phyloP scores from a whole-genome alignment of 345 rosid genomes.

The Corymbia maculata region DNA sequence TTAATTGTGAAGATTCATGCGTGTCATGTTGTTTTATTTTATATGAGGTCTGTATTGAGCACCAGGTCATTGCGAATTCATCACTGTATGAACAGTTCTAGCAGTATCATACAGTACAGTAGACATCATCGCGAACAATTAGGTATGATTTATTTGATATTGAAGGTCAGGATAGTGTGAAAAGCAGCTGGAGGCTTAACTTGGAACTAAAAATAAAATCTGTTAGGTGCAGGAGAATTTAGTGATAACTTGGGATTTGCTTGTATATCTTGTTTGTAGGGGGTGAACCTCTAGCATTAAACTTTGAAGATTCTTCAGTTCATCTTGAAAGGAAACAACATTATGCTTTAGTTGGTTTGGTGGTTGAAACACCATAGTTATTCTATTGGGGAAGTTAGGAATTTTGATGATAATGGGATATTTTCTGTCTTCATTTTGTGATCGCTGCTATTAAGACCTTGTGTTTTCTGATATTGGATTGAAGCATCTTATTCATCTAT shows the following conservation, averaged over 20 bases:
- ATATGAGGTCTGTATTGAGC: not conserved
- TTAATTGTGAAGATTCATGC: not conserved
- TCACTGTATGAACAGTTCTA: not conserved
- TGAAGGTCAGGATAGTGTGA: not conserved
- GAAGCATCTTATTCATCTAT: not conserved
- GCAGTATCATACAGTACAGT: not conserved
- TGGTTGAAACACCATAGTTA: not conserved
- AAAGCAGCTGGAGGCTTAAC: not conserved
- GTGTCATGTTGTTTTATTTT: not conserved
- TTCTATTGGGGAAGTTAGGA: not conserved
- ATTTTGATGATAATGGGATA: not conserved
- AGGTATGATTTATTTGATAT: not conserved
- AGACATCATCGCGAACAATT: not conserved
- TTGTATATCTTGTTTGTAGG: not conserved
- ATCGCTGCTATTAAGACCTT: not conserved
- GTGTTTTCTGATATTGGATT: not conserved
- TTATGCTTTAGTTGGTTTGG: not conserved
- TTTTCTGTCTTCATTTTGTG: not conserved
- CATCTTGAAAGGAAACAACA: not conserved
- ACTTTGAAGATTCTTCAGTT: not conserved
- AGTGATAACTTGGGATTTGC: not conserved
- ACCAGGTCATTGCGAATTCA: not conserved
- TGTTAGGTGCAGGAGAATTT: not conserved
- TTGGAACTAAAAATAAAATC: not conserved
- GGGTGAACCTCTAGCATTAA: not conserved